These are phyloP conservation scores for Aureobasidium lini DNA, from an alignment of 2,329 filamentous ascomycete genomes.

Conservation along the genomic window DNA sequence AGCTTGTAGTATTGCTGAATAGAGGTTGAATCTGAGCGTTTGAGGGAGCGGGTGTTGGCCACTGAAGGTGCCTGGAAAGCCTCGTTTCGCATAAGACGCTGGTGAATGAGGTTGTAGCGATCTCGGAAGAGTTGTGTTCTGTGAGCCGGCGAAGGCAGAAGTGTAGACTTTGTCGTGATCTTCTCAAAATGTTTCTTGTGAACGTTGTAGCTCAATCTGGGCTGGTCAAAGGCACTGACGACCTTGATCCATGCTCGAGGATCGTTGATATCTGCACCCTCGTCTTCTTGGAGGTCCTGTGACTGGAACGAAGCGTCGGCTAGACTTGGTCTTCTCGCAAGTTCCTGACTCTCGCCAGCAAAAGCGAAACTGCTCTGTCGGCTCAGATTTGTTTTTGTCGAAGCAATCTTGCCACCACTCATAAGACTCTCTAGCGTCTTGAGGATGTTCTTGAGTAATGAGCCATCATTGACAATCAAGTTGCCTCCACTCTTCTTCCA, in stretches of 20 bases:
- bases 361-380: conserved; percentile 60
- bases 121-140: conserved; percentile 85
- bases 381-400: conserved; percentile 46
- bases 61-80: conserved; percentile 74
- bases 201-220: conserved; percentile 67
- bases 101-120: conserved; percentile 84
- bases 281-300: conserved; percentile 50
- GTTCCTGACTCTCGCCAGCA: conserved; percentile 31
- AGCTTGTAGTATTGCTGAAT: conserved; percentile 69
- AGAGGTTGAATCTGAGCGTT: conserved; percentile 51
- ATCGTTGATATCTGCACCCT: conserved; percentile 57
- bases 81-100: conserved; percentile 85
- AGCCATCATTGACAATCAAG: conserved; percentile 78
- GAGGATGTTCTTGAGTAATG: conserved; percentile 69
- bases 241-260: conserved; percentile 78
- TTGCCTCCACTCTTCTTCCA: conserved; percentile 89
- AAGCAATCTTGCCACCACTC: conserved; percentile 67
- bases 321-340: not conserved
- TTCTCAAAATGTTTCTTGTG: conserved; percentile 86
- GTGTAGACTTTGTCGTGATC: conserved; percentile 32
- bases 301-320: conserved; percentile 37
- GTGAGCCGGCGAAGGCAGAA: conserved; percentile 65
- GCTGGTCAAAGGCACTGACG: conserved; percentile 77
- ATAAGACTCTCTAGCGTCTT: conserved; percentile 80
- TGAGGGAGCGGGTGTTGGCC: conserved; percentile 42